Conservation (phyloP, 139 green algal species). For the Chlorella sp. region DNA sequence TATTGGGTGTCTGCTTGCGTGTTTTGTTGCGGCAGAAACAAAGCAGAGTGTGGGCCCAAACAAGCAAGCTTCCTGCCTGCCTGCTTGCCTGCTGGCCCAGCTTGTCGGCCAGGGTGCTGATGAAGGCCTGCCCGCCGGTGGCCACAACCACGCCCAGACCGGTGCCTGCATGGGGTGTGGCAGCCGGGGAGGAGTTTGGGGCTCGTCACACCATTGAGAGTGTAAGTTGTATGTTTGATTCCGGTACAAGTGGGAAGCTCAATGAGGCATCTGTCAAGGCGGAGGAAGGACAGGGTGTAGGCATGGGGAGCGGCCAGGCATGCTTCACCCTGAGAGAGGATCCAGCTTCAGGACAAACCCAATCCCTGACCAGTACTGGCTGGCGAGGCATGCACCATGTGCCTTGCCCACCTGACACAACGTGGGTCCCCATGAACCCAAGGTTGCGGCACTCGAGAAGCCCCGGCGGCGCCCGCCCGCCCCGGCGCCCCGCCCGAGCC, state of each 20-base stretch:
- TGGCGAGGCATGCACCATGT: too few relatives aligned
- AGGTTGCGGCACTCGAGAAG: constrained; percentile 31
- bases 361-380: too few relatives aligned
- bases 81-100: neutral
- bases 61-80: neutral
- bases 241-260: too few relatives aligned
- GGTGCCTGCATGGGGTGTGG: constrained; percentile 3
- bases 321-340: too few relatives aligned
- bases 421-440: constrained; percentile 28
- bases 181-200: too few relatives aligned
- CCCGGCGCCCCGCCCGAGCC: neutral
- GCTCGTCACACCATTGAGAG: too few relatives aligned
- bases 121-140: constrained; percentile 12
- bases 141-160: constrained; percentile 28
- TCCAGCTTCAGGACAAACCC: too few relatives aligned
- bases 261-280: too few relatives aligned
- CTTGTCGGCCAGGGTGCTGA: constrained; percentile 4
- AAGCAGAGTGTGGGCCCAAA: too few relatives aligned
- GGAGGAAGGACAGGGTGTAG: neutral
- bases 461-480: neutral
- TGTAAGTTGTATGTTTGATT: too few relatives aligned
- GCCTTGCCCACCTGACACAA: constrained; percentile 26
- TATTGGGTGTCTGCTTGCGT: too few relatives aligned
- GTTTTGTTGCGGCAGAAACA: too few relatives aligned
- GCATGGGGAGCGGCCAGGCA: neutral